Conservation (phyloP, 2,329 filamentous ascomycete genomes). For the Graphiopsis chlorocephala region DNA sequence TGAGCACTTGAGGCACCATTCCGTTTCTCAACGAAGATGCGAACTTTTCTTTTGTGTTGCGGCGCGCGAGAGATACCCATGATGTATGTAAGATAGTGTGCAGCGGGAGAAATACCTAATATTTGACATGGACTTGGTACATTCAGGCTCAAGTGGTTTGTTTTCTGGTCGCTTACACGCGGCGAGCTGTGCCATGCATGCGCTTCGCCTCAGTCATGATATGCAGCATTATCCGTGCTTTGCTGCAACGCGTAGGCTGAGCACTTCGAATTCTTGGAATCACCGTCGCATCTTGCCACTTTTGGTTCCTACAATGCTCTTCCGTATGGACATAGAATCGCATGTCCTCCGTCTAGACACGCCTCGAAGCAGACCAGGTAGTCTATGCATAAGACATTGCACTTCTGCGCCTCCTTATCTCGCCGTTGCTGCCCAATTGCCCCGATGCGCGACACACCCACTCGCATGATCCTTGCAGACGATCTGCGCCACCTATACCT, state of each 20-base stretch:
- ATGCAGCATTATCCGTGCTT: slow-evolving; percentile 1
- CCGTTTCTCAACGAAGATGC: neutral
- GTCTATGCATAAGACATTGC: neutral
- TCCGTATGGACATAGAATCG: neutral
- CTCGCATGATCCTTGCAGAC: slow-evolving; percentile 2
- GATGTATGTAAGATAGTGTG: neutral
- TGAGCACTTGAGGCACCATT: neutral
- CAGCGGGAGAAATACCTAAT: neutral
- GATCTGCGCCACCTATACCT: slow-evolving; percentile 10
- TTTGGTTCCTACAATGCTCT: neutral
- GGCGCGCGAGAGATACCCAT: neutral
- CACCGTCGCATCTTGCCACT: neutral
- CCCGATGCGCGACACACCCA: slow-evolving; percentile 9
- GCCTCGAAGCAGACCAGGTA: neutral
- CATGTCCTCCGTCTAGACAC: neutral
- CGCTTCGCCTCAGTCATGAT: neutral
- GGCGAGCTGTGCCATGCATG: neutral
- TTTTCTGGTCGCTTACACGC: neutral
- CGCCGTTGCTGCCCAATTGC: slow-evolving; percentile 8
- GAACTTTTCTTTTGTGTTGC: neutral
- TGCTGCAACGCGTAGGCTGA: neutral
- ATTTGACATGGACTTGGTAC: neutral
- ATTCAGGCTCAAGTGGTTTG: neutral
- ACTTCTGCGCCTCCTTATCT: neutral
- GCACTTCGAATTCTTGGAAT: neutral